phyloP scores from a whole-genome alignment of 1,284 basidiomycete genomes.

The Puccinia polysora region DNA sequence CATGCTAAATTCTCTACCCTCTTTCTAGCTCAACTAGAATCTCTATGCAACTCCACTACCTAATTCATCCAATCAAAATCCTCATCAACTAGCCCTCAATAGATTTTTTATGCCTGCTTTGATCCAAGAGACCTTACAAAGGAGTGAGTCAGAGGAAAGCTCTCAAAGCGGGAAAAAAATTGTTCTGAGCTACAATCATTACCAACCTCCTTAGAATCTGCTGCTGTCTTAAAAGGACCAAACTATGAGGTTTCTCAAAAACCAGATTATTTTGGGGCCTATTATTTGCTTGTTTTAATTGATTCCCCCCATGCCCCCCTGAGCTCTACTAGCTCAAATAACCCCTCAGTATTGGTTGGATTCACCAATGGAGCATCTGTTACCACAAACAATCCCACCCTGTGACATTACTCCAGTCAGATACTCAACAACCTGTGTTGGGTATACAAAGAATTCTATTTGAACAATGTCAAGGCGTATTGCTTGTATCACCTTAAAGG shows the following conservation, averaged over 20 bases:
- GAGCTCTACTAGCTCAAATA: conserved; percentile 65
- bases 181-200: too few relatives aligned
- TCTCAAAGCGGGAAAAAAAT: too few relatives aligned
- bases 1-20: neutral
- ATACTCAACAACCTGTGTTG: conserved; percentile 22
- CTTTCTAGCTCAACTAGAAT: conserved; percentile 68
- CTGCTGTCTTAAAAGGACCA: too few relatives aligned
- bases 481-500: conserved; percentile 57
- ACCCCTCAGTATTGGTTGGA: conserved; percentile 70
- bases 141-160: too few relatives aligned
- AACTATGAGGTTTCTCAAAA: conserved; percentile 59
- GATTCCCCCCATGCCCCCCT: conserved; percentile 57
- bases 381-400: neutral
- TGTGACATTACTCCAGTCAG: neutral
- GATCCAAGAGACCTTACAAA: conserved; percentile 71
- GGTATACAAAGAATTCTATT: conserved; percentile 21
- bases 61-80: too few relatives aligned
- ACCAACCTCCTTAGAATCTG: too few relatives aligned
- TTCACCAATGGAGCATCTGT: too few relatives aligned
- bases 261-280: conserved; percentile 82
- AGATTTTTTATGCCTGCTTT: conserved; percentile 66
- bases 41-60: too few relatives aligned
- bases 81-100: conserved; percentile 55
- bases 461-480: conserved; percentile 50
- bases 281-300: conserved; percentile 77